These are phyloP conservation scores for Entophlyctis luteolus DNA, from an alignment of 192 early-diverging fungal species.

Conservation along the genomic window DNA sequence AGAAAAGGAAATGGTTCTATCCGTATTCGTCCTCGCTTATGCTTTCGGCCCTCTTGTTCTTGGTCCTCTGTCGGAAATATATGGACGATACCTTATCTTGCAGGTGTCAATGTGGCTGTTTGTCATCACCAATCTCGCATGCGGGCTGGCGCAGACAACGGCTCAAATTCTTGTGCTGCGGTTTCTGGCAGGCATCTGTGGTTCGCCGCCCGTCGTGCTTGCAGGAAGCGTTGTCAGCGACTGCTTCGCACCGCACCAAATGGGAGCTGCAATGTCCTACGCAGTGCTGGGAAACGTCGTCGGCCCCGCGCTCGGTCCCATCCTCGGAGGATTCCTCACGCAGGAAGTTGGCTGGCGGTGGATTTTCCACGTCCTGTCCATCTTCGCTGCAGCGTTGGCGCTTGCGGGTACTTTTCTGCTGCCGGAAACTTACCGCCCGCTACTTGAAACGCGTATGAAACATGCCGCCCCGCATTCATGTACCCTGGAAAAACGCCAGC, in stretches of 20 bases:
- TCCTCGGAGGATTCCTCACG: conserved; percentile 52
- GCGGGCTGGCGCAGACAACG: conserved; percentile 37
- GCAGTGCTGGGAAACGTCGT: conserved; percentile 47
- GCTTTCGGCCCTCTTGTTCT: conserved; percentile 50
- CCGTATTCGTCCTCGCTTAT: conserved; percentile 41
- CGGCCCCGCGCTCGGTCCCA: conserved; percentile 48
- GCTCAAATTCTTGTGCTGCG: conserved; percentile 40
- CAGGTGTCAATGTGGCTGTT: conserved; percentile 37
- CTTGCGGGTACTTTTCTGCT: conserved; percentile 48
- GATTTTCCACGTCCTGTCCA: conserved; percentile 57
- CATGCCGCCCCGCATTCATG: background rate
- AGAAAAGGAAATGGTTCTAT: conserved; percentile 40
- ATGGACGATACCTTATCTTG: conserved; percentile 46
- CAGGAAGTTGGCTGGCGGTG: conserved; percentile 48
- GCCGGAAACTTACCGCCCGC: conserved; percentile 47
- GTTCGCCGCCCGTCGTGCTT: conserved; percentile 40
- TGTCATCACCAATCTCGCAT: conserved; percentile 41
- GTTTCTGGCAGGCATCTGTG: conserved; percentile 41
- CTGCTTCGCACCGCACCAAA: conserved; percentile 44
- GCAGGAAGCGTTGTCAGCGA: conserved; percentile 49
- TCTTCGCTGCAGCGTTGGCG: conserved; percentile 48
- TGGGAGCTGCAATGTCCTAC: conserved; percentile 50
- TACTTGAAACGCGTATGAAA: background rate
- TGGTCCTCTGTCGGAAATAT: conserved; percentile 48
- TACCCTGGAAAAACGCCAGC: background rate